Percentiles rank a stretch among this genome's conserved stretches.
Conservation (phyloP, 1,139 yeast species). For the Scheffersomyces cryptocercus region DNA sequence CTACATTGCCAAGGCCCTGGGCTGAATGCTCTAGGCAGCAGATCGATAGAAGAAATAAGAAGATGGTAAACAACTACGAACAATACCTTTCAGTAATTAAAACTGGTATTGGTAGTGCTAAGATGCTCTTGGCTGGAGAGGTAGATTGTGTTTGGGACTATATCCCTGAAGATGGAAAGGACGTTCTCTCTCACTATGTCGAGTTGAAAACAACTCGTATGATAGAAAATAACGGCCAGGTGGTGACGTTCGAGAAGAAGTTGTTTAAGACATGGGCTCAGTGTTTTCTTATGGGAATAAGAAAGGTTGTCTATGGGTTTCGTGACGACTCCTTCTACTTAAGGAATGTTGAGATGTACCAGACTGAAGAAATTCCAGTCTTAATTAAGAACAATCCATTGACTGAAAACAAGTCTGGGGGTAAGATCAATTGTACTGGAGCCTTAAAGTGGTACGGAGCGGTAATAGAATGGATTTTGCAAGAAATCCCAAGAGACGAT, state of each 20-base stretch:
- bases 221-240: constrained; percentile 53
- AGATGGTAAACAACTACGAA: constrained; percentile 65
- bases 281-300: constrained; percentile 82
- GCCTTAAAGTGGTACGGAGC: constrained; percentile 87
- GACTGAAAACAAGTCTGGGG: constrained; percentile 32
- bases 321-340: constrained; percentile 71
- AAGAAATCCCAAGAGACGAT: constrained; percentile 51
- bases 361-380: constrained; percentile 77
- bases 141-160: constrained; percentile 89
- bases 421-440: constrained; percentile 65
- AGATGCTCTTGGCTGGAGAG: constrained; percentile 80
- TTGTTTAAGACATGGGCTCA: constrained; percentile 89
- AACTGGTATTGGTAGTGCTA: constrained; percentile 78
- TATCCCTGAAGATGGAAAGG: constrained; percentile 53
- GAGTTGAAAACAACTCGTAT: constrained; percentile 77
- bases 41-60: constrained; percentile 64
- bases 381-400: constrained; percentile 47
- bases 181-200: constrained; percentile 70
- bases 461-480: constrained; percentile 71
- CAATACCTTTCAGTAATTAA: constrained; percentile 78
- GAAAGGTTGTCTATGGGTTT: constrained; percentile 79
- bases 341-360: constrained; percentile 68
- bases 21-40: constrained; percentile 60
- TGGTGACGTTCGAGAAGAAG: constrained; percentile 67
- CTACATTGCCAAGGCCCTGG: constrained; percentile 81